Evolutionary conservation across 306 rosid genomes (phyloP), one percentile per base, ranked within the genome.

Genomic region (Vigna nakashimae): DNA sequence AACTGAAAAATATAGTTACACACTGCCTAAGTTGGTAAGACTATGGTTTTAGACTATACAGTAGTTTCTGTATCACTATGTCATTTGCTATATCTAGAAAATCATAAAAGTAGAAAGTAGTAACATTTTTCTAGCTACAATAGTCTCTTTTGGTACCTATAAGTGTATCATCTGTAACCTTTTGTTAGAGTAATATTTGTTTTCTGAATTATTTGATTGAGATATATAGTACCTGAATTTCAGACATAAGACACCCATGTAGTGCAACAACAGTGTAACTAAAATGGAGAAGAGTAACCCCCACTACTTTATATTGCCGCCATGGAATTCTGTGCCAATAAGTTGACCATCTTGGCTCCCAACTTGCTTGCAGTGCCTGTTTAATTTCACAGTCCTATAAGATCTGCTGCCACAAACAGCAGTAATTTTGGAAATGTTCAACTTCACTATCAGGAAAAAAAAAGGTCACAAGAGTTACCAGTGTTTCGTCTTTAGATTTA

Each of bases 261-360:
- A 95, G 85, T 58, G 98, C 98, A 9, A 95, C 98, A 58, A 91
- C 87, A 0, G 92, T 89, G 89, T 90, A 95, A 62, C 98, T 95
- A 49, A 91, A 92, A 40, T 90, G 92, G 59, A 95, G 98, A 86
- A 95, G 93, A 80, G 91, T 87, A 48, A 71, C 76, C 74, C 98
- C 98, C 0, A 91, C 80, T 81, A 81, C 90, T 50, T 85, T 88
- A 65, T 95, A 95, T 63, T 84, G 97, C 86, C 91, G 89, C 93
- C 95, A 91, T 58, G 98, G 98, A 60, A 89, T 79, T 74, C 83
- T 83, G 74, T 84, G 82, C 57, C 94, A 92, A 55, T 85, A 82
- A 69, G 85, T 87, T 45, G 96, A 87, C 82, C 86, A 95, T 79
- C 97, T 92, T 36, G 98, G 98, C 83, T 95, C 98, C 98, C 98